Evolutionary conservation across 2,329 filamentous ascomycete genomes (phyloP).

Genomic region (Xylaria sp.): DNA sequence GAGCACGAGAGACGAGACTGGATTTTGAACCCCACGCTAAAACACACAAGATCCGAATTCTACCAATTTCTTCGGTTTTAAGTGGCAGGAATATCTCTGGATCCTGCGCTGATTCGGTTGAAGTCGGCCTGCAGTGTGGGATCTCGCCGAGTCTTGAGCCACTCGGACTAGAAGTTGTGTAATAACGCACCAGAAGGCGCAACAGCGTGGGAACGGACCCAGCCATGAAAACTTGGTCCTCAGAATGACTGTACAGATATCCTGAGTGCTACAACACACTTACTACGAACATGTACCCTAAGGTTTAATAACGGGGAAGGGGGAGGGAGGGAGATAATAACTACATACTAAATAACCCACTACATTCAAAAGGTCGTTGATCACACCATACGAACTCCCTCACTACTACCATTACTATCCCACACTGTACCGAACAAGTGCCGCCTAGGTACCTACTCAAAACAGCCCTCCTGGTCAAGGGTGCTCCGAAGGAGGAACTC

Average conservation of each 20-base stretch:
- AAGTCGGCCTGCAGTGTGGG: not conserved
- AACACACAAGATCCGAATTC: not conserved
- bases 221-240: not conserved
- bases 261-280: not conserved
- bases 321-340: not conserved
- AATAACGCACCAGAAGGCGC: not conserved
- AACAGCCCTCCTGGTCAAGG: slow-evolving; percentile 44
- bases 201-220: not conserved
- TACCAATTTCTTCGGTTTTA: not conserved
- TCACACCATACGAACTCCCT: not conserved
- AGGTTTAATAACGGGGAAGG: not conserved
- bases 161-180: not conserved
- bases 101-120: not conserved
- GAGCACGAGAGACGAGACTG: slow-evolving; percentile 8
- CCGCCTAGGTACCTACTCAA: slow-evolving; percentile 34
- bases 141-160: not conserved
- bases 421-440: not conserved
- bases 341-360: not conserved
- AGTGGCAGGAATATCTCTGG: not conserved
- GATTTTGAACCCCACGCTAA: not conserved
- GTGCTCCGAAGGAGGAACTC: slow-evolving; percentile 52
- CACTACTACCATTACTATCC: not conserved
- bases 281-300: not conserved
- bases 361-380: not conserved
- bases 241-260: not conserved